Base-by-base conservation (phyloP, 345 rosid species). In the Barbarea vulgaris region DNA sequence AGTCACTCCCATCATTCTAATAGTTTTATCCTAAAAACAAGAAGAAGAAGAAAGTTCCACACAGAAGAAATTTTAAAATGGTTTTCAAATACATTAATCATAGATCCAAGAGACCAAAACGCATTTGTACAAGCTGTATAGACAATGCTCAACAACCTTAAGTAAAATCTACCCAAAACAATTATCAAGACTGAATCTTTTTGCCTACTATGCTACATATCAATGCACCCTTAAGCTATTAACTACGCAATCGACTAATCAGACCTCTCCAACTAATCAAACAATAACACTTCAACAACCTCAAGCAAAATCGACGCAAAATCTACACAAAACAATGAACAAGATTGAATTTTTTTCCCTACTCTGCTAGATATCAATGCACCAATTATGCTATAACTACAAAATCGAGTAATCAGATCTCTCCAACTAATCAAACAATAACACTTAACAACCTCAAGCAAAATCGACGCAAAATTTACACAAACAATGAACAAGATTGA, bases 1-100 rank as follows among this genome's bases (percentile, higher is more conserved):
- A 36, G 85, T 70, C 34, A 87, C 96, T 67, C 99, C 99, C 99
- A 95, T 85, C 98, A 95, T 92, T 85, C 89, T 87, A 52, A 95
- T 83, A 55, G 87, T 42, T 60, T 85, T 95, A 17, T 81, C 90
- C 99, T 95, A 76, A 79, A 22, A 12, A 27, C 3, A 1, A 60
- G 1, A 34, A 58, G 2, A 42, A 28, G 4, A 25, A 58, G 4
- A 34, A 28, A 52, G 78, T 14, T 69, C 55, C 46, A 25, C 15
- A 28, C 33, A 34, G 2, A 21, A 31, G 53, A 69, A 27, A 66
- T 24, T 34, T 1, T 1, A 33, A 48, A 63, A 9, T 25, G 27
- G 7, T 6, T 46, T 12, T 28, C 5, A 14, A 8, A 28, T 27
- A 17, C 12, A 6, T 51, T 7, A 14, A 50, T 34, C 22, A 67